phyloP scores from a whole-genome alignment of 805 yeast species.

The Pichia kluyveri region DNA sequence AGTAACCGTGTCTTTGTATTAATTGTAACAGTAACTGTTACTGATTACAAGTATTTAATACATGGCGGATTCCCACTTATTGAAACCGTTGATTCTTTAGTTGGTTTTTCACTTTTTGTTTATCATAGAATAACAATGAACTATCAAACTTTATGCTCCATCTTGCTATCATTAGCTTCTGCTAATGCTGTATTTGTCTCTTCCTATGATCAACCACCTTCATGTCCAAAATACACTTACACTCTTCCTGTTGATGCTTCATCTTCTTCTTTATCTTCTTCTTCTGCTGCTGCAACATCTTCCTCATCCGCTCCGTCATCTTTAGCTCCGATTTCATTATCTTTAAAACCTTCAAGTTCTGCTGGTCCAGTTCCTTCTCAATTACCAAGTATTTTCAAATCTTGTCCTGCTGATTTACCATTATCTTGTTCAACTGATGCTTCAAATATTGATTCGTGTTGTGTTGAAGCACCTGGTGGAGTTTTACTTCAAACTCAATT shows the following conservation, averaged over 20 bases:
- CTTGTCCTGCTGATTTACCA: constrained; percentile 52
- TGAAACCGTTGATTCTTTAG: no score
- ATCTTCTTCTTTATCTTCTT: no score
- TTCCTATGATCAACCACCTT: not conserved
- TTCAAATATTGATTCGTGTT: constrained; percentile 53
- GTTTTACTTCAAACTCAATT: constrained; percentile 77
- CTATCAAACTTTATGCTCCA: not conserved
- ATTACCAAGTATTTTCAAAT: constrained; percentile 1
- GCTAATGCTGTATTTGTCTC: not conserved
- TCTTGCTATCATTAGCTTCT: not conserved
- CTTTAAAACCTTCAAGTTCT: not conserved
- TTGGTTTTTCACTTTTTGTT: no score
- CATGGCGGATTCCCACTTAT: no score
- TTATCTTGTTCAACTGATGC: constrained; percentile 51
- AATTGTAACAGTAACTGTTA: no score
- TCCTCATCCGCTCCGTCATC: no score
- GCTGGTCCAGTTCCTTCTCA: not conserved
- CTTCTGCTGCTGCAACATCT: no score
- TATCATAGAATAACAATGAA: not conserved
- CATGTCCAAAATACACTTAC: no score
- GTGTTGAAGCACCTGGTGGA: constrained; percentile 84
- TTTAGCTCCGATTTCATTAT: no score
- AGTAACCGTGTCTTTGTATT: no score
- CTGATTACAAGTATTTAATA: no score
- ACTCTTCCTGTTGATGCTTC: no score